Base-by-base conservation (phyloP, 106 monocot species). In the Triglochin maritima region DNA sequence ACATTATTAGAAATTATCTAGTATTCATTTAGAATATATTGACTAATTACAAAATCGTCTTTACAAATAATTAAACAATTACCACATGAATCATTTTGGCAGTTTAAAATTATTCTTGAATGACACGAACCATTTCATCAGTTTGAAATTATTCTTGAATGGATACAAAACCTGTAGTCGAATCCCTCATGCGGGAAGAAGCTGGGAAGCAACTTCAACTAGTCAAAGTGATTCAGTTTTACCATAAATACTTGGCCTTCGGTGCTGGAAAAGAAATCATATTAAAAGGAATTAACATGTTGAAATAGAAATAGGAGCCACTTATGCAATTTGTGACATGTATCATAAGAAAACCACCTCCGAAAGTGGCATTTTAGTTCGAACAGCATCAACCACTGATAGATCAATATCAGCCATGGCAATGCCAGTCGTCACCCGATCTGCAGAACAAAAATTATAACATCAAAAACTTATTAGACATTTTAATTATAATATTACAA, bases 391-490 rank as follows among this genome's bases (percentile, higher is more conserved):
- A 52, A 87, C 75, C 51, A 60, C 64, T 12, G 89, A 80, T 3
- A 85, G 46, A 69, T 94, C 82, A 63, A 94, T 81, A 44, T 94
- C 89, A 44, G 94, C 94, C 43, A 83, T 71, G 57, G 82, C 89
- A 62, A 89, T 81, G 54, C 94, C 89, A 3, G 89, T 89, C 9
- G 84, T 76, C 11, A 82, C 69, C 1, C 89, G 94, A 74, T 89
- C 94, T 93, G 81, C 29, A 42, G 63, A 7, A 63, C 63, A 45
- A 44, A 59, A 59, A 1, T 0, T 3, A 14, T 59, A 14, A 59
- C 59, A 59, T 9, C 59, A 59, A 59, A 11, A 7, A 52, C 29
- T 29, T 29, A 29, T 29, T 29, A 29, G 29, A 29, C 29, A 29
- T 29, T 29, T 29, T 29, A 29, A 29, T 29, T 29, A 0, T 29